Conservation (phyloP, 108 stramenopile species). For the Conticribra weissflogii region DNA sequence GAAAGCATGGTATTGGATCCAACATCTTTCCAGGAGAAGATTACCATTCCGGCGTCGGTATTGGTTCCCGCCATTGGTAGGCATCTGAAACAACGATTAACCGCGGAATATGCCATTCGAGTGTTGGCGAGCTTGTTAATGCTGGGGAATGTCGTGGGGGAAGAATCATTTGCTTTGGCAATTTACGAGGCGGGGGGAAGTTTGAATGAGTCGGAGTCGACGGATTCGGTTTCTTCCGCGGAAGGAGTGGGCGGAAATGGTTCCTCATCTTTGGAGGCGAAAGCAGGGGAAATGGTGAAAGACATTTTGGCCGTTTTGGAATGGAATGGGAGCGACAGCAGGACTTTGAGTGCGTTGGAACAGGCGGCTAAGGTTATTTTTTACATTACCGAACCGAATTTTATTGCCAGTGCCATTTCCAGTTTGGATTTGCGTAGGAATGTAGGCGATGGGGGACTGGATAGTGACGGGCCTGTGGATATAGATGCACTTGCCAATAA, state of each 20-base stretch:
- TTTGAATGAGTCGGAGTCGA: too few species aligned
- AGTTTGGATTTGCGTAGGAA: slow-evolving; percentile 5
- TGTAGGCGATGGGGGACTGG: neutral
- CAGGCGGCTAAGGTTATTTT: slow-evolving; percentile 73
- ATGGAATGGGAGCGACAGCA: slow-evolving; percentile 68
- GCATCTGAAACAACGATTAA: slow-evolving; percentile 59
- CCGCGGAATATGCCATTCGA: slow-evolving; percentile 71
- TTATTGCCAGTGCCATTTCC: slow-evolving; percentile 32
- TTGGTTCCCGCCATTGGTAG: slow-evolving; percentile 68
- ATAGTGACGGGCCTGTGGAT: slow-evolving; percentile 5
- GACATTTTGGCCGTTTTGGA: slow-evolving; percentile 67
- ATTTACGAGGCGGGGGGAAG: slow-evolving; percentile 22
- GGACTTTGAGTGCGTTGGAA: slow-evolving; percentile 75
- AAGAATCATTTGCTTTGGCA: slow-evolving; percentile 40
- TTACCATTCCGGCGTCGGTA: slow-evolving; percentile 63
- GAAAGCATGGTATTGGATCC: slow-evolving; percentile 58
- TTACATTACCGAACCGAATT: slow-evolving; percentile 75
- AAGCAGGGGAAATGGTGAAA: slow-evolving; percentile 38
- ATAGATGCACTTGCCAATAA: slow-evolving; percentile 13
- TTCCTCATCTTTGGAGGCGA: too few species aligned
- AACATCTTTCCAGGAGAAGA: slow-evolving; percentile 42
- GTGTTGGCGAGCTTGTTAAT: slow-evolving; percentile 62
- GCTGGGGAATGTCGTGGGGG: slow-evolving; percentile 63
- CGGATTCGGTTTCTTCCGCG: too few species aligned
- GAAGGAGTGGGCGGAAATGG: too few species aligned